Evolutionary conservation across 2,329 filamentous ascomycete genomes (phyloP).

Genomic region (Claviceps africana): DNA sequence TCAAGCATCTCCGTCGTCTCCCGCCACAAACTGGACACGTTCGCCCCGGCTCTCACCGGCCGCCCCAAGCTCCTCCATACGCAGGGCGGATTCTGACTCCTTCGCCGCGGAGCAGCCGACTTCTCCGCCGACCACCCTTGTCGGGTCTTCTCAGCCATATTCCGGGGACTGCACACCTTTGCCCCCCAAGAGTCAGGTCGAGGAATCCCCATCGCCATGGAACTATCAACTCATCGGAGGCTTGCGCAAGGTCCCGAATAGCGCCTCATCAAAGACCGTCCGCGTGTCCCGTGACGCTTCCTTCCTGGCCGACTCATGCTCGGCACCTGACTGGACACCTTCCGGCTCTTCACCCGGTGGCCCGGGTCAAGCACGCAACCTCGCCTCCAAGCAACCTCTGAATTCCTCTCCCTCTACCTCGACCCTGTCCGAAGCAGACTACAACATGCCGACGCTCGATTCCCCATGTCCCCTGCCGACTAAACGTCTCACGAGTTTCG

Average conservation of each 20-base stretch:
- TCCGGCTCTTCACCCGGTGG: neutral
- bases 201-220: conserved; percentile 27
- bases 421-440: conserved; percentile 38
- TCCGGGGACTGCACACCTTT: conserved; percentile 7
- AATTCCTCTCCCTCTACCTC: conserved; percentile 23
- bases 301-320: neutral
- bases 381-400: conserved; percentile 13
- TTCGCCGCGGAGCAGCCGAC: conserved; percentile 32
- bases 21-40: conserved; percentile 17
- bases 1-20: conserved; percentile 18
- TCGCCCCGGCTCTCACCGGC: conserved; percentile 32
- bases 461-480: neutral
- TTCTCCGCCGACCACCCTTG: conserved; percentile 34
- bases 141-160: conserved; percentile 19
- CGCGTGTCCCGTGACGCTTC: neutral
- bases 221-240: conserved; percentile 41
- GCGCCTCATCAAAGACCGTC: neutral
- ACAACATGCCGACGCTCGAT: conserved; percentile 34
- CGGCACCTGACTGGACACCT: neutral
- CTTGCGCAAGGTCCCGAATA: conserved; percentile 33
- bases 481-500: neutral
- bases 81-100: conserved; percentile 8
- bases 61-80: conserved; percentile 32
- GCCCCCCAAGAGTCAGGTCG: conserved; percentile 9
- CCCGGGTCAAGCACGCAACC: neutral